Evolutionary conservation across 192 early-diverging fungal genomes (phyloP), one percentile per base, ranked within the genome.

Genomic region (Tieghemiomyces parasiticus): DNA sequence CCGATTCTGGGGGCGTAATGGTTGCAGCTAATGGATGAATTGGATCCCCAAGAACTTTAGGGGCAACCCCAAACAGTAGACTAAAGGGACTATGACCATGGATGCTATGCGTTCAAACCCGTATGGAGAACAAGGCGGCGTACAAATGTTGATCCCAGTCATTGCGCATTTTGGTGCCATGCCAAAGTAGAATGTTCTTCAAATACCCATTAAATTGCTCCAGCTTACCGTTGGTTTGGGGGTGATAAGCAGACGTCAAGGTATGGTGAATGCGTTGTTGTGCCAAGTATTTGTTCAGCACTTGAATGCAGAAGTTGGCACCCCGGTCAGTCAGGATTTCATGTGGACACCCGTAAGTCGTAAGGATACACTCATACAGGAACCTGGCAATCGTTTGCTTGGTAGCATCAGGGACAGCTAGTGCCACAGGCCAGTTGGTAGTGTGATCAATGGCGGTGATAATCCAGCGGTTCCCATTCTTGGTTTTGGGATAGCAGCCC

Each of bases 191-290:
- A 28, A 58, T 48, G 24, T 58, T 34, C n/a, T 58, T 58, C 1
- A 63, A 42, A 6, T 44, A 58, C 54, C 46, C 42, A 38, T 63
- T 63, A 31, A 58, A 58, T 16, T 45, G 55, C 16, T 63, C 54
- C 54, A 58, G 48, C 46, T 63, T 63, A 16, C 62, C 62, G 34
- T 63, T 63, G 6, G 55, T 56, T 34, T 48, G 38, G 10, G 55
- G 62, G 34, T 63, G 62, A 30, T 63, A 63, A 6, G 44, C 62
- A 3, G 62, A 63, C 2, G 62, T 63, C 29, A 47, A 32, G 13
- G 35, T 31, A 35, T 63, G 55, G 2, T 51, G 30, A 12, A 59
- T 31, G 2, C 25, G 14, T n/a, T 59, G 46, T 50, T 34, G 1
- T 22, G 26, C 12, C 4, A 58, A 35, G 32, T 34, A 59, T n/a